Conservation (phyloP, 345 rosid species). For the Linum lewisii region DNA sequence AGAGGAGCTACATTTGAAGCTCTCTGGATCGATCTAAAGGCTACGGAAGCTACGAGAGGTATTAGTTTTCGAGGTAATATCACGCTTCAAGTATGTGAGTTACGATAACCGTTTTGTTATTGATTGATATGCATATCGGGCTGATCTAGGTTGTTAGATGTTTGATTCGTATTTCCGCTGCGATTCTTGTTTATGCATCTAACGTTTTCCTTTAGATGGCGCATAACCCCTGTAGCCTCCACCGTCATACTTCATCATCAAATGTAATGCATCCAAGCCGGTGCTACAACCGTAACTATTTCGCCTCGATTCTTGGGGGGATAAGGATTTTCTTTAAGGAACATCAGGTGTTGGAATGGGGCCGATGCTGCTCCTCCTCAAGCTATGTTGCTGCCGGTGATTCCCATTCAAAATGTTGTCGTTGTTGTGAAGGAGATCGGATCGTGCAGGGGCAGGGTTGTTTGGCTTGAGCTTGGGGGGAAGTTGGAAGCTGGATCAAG, state of each 20-base stretch:
- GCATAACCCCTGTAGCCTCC: conserved; percentile 63
- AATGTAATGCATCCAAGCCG: conserved; percentile 29
- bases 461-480: conserved; percentile 12
- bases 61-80: too few relatives aligned
- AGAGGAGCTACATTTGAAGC: too few relatives aligned
- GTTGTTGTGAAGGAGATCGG: conserved; percentile 7
- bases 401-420: background rate
- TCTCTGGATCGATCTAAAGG: too few relatives aligned
- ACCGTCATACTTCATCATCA: conserved; percentile 28
- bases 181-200: too few relatives aligned
- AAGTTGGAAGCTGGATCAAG: conserved; percentile 34
- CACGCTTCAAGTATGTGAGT: too few relatives aligned
- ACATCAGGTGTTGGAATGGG: conserved; percentile 3
- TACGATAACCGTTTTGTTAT: too few relatives aligned
- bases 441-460: background rate
- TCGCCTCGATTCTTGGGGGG: conserved; percentile 30
- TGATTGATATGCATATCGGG: too few relatives aligned
- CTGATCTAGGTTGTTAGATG: too few relatives aligned
- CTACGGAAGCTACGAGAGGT: too few relatives aligned
- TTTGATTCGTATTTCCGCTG: too few relatives aligned
- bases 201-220: too few relatives aligned
- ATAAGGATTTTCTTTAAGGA: background rate
- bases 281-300: conserved; percentile 37
- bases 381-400: background rate
- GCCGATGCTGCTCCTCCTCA: conserved; percentile 50